Evolutionary conservation across 2,329 filamentous ascomycete genomes (phyloP).

Genomic region (Fonsecaea erecta): DNA sequence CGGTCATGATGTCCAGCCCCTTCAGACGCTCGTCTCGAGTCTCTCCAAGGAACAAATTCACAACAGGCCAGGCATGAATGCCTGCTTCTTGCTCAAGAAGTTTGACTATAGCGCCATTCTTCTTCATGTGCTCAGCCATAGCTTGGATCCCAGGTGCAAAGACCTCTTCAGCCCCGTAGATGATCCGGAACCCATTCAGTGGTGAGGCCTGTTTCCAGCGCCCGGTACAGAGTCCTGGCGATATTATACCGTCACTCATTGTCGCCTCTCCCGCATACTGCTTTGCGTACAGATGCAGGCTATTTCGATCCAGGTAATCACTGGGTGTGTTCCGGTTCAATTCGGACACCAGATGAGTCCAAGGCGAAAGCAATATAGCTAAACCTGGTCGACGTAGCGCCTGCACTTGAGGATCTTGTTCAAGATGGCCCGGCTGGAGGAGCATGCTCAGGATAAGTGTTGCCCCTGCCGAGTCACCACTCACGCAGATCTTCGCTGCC

Average conservation of each 20-base stretch:
- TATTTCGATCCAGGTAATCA: constrained; percentile 73
- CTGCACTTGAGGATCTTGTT: constrained; percentile 40
- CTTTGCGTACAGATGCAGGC: constrained; percentile 70
- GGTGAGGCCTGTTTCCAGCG: constrained; percentile 73
- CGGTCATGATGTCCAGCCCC: constrained; percentile 47
- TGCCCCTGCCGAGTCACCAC: constrained; percentile 79
- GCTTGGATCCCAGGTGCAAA: constrained; percentile 71
- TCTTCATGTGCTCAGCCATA: constrained; percentile 61
- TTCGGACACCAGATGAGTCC: constrained; percentile 73
- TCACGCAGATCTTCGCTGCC: constrained; percentile 65
- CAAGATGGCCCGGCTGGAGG: constrained; percentile 61
- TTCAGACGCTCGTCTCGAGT: constrained; percentile 52
- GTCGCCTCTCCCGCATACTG: constrained; percentile 67
- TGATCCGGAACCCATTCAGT: constrained; percentile 67
- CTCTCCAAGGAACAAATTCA: constrained; percentile 61
- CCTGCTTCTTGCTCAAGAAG: constrained; percentile 65
- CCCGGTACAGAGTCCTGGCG: constrained; percentile 68
- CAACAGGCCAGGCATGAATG: constrained; percentile 84
- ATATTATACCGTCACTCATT: constrained; percentile 59
- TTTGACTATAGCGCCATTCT: constrained; percentile 60
- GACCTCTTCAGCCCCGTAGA: constrained; percentile 78
- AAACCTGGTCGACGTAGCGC: constrained; percentile 56
- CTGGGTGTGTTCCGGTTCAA: constrained; percentile 70
- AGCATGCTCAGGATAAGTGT: constrained; percentile 74
- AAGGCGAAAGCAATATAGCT: constrained; percentile 77